phyloP scores from a whole-genome alignment of 257 asterid species.

The Anisodus tanguticus region DNA sequence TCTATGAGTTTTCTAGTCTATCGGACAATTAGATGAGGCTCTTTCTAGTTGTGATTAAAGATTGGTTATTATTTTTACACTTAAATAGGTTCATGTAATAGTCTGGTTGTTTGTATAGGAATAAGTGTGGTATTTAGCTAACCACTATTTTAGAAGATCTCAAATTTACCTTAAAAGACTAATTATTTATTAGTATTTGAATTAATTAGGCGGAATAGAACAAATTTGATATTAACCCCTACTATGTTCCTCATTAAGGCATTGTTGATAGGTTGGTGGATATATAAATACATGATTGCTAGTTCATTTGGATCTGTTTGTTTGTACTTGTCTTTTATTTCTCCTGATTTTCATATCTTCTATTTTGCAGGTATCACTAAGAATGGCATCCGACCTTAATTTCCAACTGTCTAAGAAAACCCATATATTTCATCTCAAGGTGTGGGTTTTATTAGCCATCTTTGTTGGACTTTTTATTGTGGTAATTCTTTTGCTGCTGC shows the following conservation, averaged over 20 bases:
- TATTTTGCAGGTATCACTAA: slow-evolving; percentile 40
- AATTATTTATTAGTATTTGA: neutral
- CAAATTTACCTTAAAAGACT: neutral
- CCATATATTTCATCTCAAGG: slow-evolving; percentile 68
- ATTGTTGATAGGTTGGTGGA: neutral
- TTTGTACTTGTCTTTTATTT: neutral
- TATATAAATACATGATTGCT: neutral
- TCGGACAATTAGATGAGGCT: neutral
- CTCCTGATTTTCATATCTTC: slow-evolving; percentile 16
- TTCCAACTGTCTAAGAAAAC: slow-evolving; percentile 65
- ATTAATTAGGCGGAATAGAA: neutral
- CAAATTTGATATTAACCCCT: neutral
- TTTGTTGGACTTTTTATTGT: slow-evolving; percentile 56
- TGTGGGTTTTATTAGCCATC: slow-evolving; percentile 69
- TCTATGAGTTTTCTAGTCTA: neutral
- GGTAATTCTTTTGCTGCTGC: slow-evolving; percentile 55
- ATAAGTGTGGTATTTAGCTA: neutral
- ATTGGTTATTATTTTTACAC: slow-evolving; percentile 13
- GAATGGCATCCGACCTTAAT: slow-evolving; percentile 61
- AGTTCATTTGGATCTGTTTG: neutral
- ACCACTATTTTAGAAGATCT: neutral
- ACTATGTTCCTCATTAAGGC: neutral
- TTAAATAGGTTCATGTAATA: neutral
- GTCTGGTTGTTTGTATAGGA: neutral
- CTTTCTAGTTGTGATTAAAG: neutral